These are phyloP conservation scores for Zalaria sp. DNA, from an alignment of 2,329 filamentous ascomycete species.

Conservation along the genomic window DNA sequence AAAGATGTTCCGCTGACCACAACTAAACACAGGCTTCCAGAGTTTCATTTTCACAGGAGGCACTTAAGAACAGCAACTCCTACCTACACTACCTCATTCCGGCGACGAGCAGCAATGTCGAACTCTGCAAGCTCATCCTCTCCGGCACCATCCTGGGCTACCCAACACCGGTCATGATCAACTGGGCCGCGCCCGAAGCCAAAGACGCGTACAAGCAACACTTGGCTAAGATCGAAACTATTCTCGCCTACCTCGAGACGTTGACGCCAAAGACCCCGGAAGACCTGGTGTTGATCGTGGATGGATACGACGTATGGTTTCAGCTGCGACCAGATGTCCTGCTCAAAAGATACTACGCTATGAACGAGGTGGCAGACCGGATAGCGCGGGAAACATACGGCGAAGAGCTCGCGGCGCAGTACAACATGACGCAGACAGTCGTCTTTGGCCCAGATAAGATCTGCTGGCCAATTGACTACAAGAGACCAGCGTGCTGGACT, in stretches of 20 bases:
- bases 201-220: slow-evolving; percentile 26
- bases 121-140: slow-evolving; percentile 43
- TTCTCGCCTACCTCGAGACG: slow-evolving; percentile 30
- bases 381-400: slow-evolving; percentile 2
- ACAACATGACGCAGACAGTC: slow-evolving; percentile 11
- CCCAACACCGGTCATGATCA: slow-evolving; percentile 41
- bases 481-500: slow-evolving; percentile 17
- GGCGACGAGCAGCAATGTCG: slow-evolving; percentile 29
- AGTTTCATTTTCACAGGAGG: background rate
- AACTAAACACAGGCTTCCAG: too few species aligned
- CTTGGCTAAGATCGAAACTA: slow-evolving; percentile 30
- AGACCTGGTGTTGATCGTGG: slow-evolving; percentile 50
- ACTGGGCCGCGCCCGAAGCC: slow-evolving; percentile 21
- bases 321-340: slow-evolving; percentile 51
- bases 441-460: slow-evolving; percentile 19
- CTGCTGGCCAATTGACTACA: slow-evolving; percentile 17
- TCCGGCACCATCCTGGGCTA: slow-evolving; percentile 46
- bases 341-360: slow-evolving; percentile 45
- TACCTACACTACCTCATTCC: slow-evolving; percentile 42
- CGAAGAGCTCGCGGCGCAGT: slow-evolving; percentile 1
- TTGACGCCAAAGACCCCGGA: slow-evolving; percentile 24
- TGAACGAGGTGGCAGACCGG: slow-evolving; percentile 21
- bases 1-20: too few species aligned
- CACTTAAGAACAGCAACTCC: background rate
- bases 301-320: slow-evolving; percentile 50